phyloP scores from a whole-genome alignment of 2,329 filamentous ascomycete species.

The Neofusicoccum ribis region DNA sequence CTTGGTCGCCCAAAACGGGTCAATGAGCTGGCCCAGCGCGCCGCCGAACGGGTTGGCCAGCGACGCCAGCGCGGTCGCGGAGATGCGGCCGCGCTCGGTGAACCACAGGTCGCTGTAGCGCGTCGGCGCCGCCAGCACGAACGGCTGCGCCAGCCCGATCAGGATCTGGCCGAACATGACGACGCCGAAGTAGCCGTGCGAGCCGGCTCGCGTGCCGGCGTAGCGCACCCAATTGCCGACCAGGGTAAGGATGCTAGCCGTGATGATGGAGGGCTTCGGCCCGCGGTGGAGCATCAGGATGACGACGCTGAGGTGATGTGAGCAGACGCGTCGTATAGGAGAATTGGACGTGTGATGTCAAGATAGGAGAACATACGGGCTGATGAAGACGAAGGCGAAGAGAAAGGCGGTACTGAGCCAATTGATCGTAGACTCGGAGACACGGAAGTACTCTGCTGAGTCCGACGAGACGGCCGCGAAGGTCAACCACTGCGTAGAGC shows the following conservation, averaged over 20 bases:
- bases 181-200: conserved; percentile 67
- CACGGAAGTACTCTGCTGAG: conserved; percentile 72
- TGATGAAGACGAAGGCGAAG: conserved; percentile 75
- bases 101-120: conserved; percentile 96
- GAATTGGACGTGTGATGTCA: neutral
- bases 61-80: conserved; percentile 81
- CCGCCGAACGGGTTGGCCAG: conserved; percentile 89
- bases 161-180: conserved; percentile 92
- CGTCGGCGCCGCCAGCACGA: conserved; percentile 85
- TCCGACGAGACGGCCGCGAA: conserved; percentile 80
- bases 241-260: conserved; percentile 70
- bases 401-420: conserved; percentile 90
- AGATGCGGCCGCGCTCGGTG: conserved; percentile 76
- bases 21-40: conserved; percentile 78
- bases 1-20: conserved; percentile 70
- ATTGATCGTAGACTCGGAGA: conserved; percentile 76
- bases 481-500: conserved; percentile 74
- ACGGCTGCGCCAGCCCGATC: conserved; percentile 86
- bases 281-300: conserved; percentile 80
- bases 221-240: conserved; percentile 91
- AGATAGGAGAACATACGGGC: conserved; percentile 54
- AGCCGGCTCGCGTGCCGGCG: conserved; percentile 59
- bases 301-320: conserved; percentile 44
- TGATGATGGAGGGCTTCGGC: conserved; percentile 71
- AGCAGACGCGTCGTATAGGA: neutral